Evolutionary conservation across 306 rosid genomes (phyloP).

Genomic region (Cicer bijugum): DNA sequence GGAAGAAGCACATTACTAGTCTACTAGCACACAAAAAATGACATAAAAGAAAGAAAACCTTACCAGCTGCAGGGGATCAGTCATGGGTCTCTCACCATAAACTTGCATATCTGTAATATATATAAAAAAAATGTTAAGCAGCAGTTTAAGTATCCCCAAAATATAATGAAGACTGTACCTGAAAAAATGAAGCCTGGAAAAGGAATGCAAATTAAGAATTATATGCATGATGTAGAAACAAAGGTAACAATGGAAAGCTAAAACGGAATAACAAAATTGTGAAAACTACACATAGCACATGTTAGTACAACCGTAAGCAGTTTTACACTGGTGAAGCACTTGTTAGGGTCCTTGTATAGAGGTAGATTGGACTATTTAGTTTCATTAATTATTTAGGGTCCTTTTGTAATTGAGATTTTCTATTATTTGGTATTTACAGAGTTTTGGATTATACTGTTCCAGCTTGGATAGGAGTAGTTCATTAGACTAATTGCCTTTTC

Average conservation of each 20-base stretch:
- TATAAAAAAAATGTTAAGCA: slow-evolving; percentile 30
- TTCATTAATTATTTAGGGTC: background rate
- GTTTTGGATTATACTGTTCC: background rate
- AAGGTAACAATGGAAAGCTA: background rate
- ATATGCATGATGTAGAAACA: background rate
- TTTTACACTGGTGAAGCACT: background rate
- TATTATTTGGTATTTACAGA: background rate
- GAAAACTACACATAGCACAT: slow-evolving; percentile 17
- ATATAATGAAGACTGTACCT: background rate
- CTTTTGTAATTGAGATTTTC: background rate
- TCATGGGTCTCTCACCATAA: slow-evolving; percentile 57
- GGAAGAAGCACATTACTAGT: slow-evolving; percentile 27
- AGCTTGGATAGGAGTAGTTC: background rate
- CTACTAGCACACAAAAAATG: slow-evolving; percentile 12
- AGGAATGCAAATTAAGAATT: slow-evolving; percentile 17
- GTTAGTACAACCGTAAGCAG: slow-evolving; percentile 12
- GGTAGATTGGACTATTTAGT: no score
- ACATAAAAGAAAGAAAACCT: slow-evolving; percentile 45
- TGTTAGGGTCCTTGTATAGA: no score
- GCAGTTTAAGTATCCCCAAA: slow-evolving; percentile 38
- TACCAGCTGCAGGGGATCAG: slow-evolving; percentile 88
- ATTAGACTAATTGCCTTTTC: background rate
- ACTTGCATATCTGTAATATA: slow-evolving; percentile 55
- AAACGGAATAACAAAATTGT: background rate
- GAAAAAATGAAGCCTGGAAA: background rate